Conservation (phyloP, 2,329 filamentous ascomycete species). For the Diaporthe batatas region DNA sequence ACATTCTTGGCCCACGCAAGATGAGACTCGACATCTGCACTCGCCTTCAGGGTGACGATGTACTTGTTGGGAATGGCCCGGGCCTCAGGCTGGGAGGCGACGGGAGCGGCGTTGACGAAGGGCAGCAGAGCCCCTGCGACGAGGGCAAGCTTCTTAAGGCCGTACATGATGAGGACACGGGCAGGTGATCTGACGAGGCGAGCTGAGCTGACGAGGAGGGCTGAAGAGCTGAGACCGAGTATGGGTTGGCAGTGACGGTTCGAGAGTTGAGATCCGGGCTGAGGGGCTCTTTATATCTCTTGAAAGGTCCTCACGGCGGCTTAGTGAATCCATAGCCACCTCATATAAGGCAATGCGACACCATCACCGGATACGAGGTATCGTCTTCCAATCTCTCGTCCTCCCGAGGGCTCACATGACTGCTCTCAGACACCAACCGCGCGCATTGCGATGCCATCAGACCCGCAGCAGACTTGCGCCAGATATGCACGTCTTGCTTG, state of each 20-base stretch:
- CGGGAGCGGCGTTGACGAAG: slow-evolving; percentile 25
- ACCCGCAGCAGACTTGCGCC: slow-evolving; percentile 6
- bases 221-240: slow-evolving; percentile 13
- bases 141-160: slow-evolving; percentile 28
- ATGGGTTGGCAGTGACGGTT: background rate
- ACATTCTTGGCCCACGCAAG: slow-evolving; percentile 23
- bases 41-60: slow-evolving; percentile 23
- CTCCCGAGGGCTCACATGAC: slow-evolving; percentile 13
- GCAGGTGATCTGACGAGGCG: background rate
- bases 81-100: slow-evolving; percentile 2
- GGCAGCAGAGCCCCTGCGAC: slow-evolving; percentile 24
- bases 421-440: slow-evolving; percentile 16
- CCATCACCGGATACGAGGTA: background rate
- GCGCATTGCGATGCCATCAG: background rate
- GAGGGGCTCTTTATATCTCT: slow-evolving; percentile 20
- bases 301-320: background rate
- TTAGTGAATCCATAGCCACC: slow-evolving; percentile 15
- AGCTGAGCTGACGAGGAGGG: slow-evolving; percentile 15
- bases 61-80: slow-evolving; percentile 27
- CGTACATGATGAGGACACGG: slow-evolving; percentile 10
- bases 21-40: slow-evolving; percentile 22
- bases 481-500: slow-evolving; percentile 4
- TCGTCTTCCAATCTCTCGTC: background rate
- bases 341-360: slow-evolving; percentile 23
- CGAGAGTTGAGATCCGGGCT: background rate